phyloP scores from a whole-genome alignment of 257 asterid genomes.

The Petunia axillaris region DNA sequence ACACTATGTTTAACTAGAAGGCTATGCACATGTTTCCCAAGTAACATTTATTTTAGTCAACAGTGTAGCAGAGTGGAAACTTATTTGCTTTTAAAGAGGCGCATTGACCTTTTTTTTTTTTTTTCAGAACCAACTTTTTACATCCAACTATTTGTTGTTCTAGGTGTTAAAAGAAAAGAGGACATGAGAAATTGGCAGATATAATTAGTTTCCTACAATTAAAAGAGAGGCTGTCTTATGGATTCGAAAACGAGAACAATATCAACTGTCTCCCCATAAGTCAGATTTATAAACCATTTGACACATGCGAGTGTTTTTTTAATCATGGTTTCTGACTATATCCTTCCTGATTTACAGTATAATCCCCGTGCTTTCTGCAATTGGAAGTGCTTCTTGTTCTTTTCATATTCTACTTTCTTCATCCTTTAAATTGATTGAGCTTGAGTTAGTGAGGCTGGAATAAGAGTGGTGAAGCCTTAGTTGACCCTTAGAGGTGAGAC shows the following conservation, averaged over 20 bases:
- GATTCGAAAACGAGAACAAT: not conserved
- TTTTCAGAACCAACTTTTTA: not conserved
- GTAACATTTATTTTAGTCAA: constrained; percentile 1
- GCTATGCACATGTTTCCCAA: constrained; percentile 10
- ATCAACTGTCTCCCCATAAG: not conserved
- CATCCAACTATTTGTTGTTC: not conserved
- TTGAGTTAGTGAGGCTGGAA: constrained; percentile 7
- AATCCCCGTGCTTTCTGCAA: not conserved
- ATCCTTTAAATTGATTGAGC: constrained; percentile 10
- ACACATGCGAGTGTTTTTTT: not conserved
- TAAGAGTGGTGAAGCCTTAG: not conserved
- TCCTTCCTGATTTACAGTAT: not conserved
- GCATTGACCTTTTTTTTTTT: not conserved
- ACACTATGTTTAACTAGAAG: not conserved
- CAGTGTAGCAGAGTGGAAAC: not conserved
- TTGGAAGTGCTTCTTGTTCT: constrained; percentile 11
- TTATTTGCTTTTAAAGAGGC: not conserved
- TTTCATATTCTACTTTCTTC: not conserved
- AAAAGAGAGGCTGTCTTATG: not conserved
- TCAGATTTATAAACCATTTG: constrained; percentile 15
- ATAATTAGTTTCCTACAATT: not conserved
- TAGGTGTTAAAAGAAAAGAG: not conserved
- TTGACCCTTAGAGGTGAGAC: not conserved
- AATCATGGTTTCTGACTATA: not conserved
- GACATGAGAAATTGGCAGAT: not conserved